These are phyloP conservation scores for Psilocybe cubensis DNA, from an alignment of 768 basidiomycete genomes.

Conservation along the genomic window DNA sequence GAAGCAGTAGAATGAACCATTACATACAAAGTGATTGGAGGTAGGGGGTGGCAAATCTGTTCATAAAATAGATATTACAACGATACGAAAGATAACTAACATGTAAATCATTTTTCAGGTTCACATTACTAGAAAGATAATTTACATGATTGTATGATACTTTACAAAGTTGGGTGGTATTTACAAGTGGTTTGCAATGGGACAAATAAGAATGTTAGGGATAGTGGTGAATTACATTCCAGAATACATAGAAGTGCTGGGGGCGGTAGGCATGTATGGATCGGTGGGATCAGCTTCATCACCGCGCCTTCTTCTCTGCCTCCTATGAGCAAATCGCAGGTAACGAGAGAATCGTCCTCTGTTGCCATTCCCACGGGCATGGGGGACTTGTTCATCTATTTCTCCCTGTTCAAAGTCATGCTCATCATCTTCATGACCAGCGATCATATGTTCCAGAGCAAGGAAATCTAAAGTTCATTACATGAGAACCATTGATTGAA, in stretches of 20 bases:
- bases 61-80: neutral
- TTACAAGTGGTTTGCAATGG: neutral
- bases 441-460: slow-evolving; percentile 61
- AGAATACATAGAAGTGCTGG: slow-evolving; percentile 30
- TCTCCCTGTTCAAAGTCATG: slow-evolving; percentile 23
- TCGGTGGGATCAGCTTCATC: slow-evolving; percentile 35
- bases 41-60: neutral
- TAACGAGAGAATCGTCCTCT: slow-evolving; percentile 60
- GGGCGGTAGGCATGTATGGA: slow-evolving; percentile 35
- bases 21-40: neutral
- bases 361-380: slow-evolving; percentile 11
- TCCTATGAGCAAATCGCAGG: slow-evolving; percentile 52
- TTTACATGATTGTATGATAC: slow-evolving; percentile 1
- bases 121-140: slow-evolving; percentile 4
- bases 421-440: slow-evolving; percentile 29
- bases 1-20: neutral
- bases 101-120: neutral
- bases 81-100: neutral
- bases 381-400: slow-evolving; percentile 2
- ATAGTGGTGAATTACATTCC: slow-evolving; percentile 16
- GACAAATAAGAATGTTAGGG: neutral
- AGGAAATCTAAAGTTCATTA: slow-evolving; percentile 49
- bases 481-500: neutral
- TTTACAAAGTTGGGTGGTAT: neutral
- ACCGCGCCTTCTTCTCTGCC: slow-evolving; percentile 29